Base-by-base conservation (phyloP, 2,329 filamentous ascomycete species). In the Aspergillus aculeatinus region DNA sequence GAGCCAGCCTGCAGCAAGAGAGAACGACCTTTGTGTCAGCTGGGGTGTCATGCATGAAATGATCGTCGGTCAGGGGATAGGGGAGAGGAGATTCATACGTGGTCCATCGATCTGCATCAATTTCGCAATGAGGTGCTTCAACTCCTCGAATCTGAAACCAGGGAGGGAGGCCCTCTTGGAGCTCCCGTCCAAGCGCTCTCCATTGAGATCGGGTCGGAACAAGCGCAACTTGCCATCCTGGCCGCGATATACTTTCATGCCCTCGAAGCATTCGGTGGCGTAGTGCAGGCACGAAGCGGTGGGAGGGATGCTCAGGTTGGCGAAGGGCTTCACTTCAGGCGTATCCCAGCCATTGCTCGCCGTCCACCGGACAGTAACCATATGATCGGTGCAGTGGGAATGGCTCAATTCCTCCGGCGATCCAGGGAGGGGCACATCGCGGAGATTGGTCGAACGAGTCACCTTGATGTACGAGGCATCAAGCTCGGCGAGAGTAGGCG, bases 241-340 rank as follows among this genome's bases (percentile, higher is more conserved):
- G 73, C 87, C 79, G 71, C 85, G 87, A 74, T 86, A 86, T 50
- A 86, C 85, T 78, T 96, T 96, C 79, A 88, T 82, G 12, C 92
- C 92, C 78, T 96, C 92, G 79, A 96, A 96, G 76, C 92, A 96
- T 77, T 94, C 89, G 51, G 91, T 96, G 11, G 91, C 92, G 77
- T 96, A 96, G 82, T 96, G 92, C 61, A 96, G 83, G 62, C 88
- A 87, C 3, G 87, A 90, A 14, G 91, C 90, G 4, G 89, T 93
- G 39, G 92, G 92, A 80, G 91, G 89, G 70, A 96, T 86, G 63
- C 83, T 83, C 56, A 96, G 79, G 11, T 90, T 89, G 0, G 90
- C 89, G 76, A 91, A 95, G 27, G 91, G 89, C 73, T 86, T 85
- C 60, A 96, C 83, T 68, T 89, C 83, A 1, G 92, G 92, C 1